phyloP scores from a whole-genome alignment of 768 basidiomycete genomes.

The Pleurotus giganteus region DNA sequence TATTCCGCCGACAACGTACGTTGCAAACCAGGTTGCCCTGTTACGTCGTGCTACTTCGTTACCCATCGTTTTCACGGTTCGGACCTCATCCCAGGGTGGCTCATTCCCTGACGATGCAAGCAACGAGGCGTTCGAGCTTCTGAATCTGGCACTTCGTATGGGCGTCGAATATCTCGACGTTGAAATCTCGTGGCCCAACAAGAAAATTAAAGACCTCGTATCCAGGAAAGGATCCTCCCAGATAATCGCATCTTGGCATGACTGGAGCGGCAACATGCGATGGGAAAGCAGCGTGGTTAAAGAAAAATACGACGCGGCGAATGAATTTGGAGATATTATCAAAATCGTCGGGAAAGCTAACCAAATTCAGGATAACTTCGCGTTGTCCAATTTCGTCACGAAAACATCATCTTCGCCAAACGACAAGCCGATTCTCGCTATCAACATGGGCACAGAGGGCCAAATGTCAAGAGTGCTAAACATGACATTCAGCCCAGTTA shows the following conservation, averaged over 20 bases:
- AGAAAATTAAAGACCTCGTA: conserved; percentile 56
- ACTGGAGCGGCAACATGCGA: conserved; percentile 81
- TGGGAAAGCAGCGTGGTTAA: conserved; percentile 73
- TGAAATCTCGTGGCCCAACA: conserved; percentile 74
- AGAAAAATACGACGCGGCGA: conserved; percentile 67
- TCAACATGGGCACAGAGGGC: conserved; percentile 90
- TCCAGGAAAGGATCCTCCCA: conserved; percentile 67
- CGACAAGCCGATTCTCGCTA: conserved; percentile 84
- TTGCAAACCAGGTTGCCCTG: conserved; percentile 76
- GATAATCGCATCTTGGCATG: conserved; percentile 93
- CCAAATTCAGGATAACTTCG: conserved; percentile 73
- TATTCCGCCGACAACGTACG: conserved; percentile 69
- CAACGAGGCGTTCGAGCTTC: conserved; percentile 70
- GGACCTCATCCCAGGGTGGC: conserved; percentile 88
- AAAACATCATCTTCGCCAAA: conserved; percentile 38
- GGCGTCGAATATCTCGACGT: conserved; percentile 94
- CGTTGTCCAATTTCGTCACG: conserved; percentile 69
- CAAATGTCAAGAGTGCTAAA: conserved; percentile 92
- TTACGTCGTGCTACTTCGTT: conserved; percentile 75
- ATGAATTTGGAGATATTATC: conserved; percentile 78
- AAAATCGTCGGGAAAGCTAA: conserved; percentile 91
- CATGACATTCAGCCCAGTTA: conserved; percentile 82
- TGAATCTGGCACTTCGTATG: conserved; percentile 74
- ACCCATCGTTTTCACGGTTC: conserved; percentile 90
- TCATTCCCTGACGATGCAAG: conserved; percentile 79